Evolutionary conservation across 805 yeast species (phyloP).

Genomic region (Wickerhamiella brachini): DNA sequence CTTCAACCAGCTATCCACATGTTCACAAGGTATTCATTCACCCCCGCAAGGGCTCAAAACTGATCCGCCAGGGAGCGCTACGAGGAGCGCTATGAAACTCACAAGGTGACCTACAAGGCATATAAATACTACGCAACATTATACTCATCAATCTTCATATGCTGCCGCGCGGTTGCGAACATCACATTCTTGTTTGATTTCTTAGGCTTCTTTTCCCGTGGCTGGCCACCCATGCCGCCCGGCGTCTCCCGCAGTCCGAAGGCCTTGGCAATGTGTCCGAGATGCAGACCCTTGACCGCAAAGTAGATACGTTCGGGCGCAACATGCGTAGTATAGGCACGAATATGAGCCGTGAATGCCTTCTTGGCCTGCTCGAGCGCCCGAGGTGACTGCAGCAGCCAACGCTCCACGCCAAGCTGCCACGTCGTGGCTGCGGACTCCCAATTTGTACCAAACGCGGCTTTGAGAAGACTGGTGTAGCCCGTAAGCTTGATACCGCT

Average conservation of each 20-base stretch:
- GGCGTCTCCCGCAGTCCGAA: slow-evolving; percentile 95
- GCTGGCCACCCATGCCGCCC: slow-evolving; percentile 29
- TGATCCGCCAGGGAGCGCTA: no score
- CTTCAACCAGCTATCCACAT: no score
- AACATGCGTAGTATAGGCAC: slow-evolving; percentile 94
- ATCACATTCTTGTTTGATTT: slow-evolving; percentile 13
- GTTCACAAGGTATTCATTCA: no score
- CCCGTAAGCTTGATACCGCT: slow-evolving; percentile 36
- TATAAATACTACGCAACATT: slow-evolving; percentile 7
- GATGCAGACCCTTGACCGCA: slow-evolving; percentile 69
- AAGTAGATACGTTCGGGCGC: slow-evolving; percentile 65
- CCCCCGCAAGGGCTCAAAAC: no score
- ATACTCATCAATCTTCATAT: slow-evolving; percentile 14
- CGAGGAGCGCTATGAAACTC: no score
- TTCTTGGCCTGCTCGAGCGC: slow-evolving; percentile 56
- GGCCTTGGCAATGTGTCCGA: slow-evolving; percentile 92
- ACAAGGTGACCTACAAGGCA: no score
- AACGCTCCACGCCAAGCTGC: slow-evolving; percentile 83
- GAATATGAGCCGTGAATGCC: slow-evolving; percentile 76
- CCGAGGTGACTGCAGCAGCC: slow-evolving; percentile 55
- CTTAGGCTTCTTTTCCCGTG: slow-evolving; percentile 8
- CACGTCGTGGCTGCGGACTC: slow-evolving; percentile 91
- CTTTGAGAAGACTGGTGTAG: slow-evolving; percentile 27
- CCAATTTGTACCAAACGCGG: slow-evolving; percentile 43
- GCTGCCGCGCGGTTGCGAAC: slow-evolving; percentile 15